phyloP scores from a whole-genome alignment of 768 basidiomycete species.

The Mycena vitilis region DNA sequence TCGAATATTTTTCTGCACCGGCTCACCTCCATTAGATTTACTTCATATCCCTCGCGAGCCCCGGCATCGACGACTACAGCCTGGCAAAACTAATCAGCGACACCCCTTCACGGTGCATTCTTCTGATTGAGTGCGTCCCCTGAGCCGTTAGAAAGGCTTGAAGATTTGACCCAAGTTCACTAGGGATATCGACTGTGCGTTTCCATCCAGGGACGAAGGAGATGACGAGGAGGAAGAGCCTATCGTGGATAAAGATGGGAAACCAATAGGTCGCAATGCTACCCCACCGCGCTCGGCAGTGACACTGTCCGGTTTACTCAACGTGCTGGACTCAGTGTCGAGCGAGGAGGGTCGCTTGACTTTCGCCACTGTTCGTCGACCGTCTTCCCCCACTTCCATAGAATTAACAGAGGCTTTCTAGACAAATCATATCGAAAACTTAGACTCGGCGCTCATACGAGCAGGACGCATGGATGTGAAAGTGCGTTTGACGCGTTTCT shows the following conservation, averaged over 20 bases:
- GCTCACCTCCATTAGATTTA: conserved; percentile 9
- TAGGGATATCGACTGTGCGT: conserved; percentile 35
- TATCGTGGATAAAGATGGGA: conserved; percentile 24
- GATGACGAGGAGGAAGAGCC: conserved; percentile 26
- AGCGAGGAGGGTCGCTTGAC: conserved; percentile 25
- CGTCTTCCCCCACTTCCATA: neutral
- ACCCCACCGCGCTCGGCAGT: conserved; percentile 2
- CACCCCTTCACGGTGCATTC: conserved; percentile 30
- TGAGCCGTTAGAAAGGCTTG: no score
- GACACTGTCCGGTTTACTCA: conserved; percentile 20
- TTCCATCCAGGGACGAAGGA: conserved; percentile 23
- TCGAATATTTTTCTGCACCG: neutral
- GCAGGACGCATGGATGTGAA: conserved; percentile 30
- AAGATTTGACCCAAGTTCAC: neutral
- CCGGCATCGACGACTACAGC: conserved; percentile 29
- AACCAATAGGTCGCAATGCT: conserved; percentile 3
- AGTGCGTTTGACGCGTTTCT: neutral
- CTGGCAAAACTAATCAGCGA: conserved; percentile 31
- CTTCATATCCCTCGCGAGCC: conserved; percentile 25
- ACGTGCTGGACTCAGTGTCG: conserved; percentile 27
- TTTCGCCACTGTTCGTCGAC: conserved; percentile 19
- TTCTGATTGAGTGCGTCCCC: conserved; percentile 27
- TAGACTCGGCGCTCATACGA: conserved; percentile 29
- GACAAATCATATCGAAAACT: conserved; percentile 30
- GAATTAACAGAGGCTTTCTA: neutral